Percentiles rank a stretch among this genome's conserved stretches.
These are phyloP conservation scores for Smallanthus sonchifolius DNA, from an alignment of 129 eudicot species.

Conservation along the genomic window DNA sequence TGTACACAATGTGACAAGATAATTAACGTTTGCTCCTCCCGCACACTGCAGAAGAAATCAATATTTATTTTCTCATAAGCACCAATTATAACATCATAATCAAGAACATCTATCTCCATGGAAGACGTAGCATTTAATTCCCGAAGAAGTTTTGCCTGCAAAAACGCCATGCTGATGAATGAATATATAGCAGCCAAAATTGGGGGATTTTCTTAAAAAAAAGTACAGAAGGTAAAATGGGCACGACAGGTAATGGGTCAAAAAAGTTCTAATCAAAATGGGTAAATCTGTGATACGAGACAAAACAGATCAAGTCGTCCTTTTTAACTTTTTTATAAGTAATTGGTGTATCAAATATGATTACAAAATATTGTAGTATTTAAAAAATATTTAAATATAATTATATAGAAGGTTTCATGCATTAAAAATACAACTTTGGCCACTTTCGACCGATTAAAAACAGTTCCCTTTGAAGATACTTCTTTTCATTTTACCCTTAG, in stretches of 20 bases:
- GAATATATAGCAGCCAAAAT: neutral
- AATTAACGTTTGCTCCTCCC: constrained; percentile 52
- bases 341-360: neutral
- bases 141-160: constrained; percentile 68
- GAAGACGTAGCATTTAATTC: constrained; percentile 67
- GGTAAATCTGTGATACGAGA: neutral
- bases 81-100: constrained; percentile 65
- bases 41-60: constrained; percentile 46
- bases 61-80: constrained; percentile 58
- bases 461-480: neutral
- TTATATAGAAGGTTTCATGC: neutral
- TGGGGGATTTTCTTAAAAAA: neutral
- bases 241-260: neutral
- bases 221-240: neutral
- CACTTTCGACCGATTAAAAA: neutral
- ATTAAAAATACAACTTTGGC: neutral
- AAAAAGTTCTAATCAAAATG: neutral
- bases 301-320: neutral
- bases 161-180: constrained; percentile 2
- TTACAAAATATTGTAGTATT: neutral
- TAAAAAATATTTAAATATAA: neutral
- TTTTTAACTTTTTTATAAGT: neutral
- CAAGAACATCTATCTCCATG: constrained; percentile 70
- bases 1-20: constrained; percentile 75
- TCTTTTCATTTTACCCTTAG: neutral